Conservation (phyloP, 1,284 basidiomycete species). For the Inonotus hispidus region DNA sequence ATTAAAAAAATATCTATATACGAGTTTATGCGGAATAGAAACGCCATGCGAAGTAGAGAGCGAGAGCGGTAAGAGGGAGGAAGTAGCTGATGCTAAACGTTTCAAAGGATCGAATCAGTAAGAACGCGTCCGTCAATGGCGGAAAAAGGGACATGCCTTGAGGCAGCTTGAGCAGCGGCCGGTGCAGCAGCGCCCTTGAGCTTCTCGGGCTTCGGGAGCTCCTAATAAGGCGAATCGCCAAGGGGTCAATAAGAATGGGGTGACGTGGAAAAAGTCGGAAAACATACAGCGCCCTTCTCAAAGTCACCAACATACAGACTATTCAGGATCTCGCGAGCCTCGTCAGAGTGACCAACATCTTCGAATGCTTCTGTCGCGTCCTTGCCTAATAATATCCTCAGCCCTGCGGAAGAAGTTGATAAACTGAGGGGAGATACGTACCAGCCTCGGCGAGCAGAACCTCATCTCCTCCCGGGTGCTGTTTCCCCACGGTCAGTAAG, state of each 20-base stretch:
- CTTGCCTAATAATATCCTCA: conserved; percentile 47
- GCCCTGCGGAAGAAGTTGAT: conserved; percentile 10
- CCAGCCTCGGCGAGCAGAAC: conserved; percentile 92
- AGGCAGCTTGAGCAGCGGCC: conserved; percentile 44
- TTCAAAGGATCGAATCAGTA: conserved; percentile 11
- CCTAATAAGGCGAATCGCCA: conserved; percentile 17
- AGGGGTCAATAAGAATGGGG: conserved; percentile 6
- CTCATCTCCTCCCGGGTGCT: conserved; percentile 98
- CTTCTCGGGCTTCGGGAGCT: conserved; percentile 27
- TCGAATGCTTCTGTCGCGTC: conserved; percentile 99
- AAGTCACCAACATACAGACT: conserved; percentile 78
- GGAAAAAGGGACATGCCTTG: conserved; percentile 40
- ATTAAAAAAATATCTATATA: not conserved
- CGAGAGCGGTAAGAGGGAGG: conserved; percentile 66
- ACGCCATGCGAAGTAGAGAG: conserved; percentile 79
- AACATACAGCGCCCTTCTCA: conserved; percentile 60
- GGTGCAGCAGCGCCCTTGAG: conserved; percentile 32
- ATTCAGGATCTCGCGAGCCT: conserved; percentile 86
- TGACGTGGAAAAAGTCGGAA: conserved; percentile 9
- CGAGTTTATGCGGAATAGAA: conserved; percentile 45
- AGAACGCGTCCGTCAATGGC: not conserved
- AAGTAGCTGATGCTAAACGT: conserved; percentile 66
- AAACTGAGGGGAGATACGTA: conserved; percentile 37
- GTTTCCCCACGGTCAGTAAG: conserved; percentile 14
- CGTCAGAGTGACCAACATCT: conserved; percentile 98